Evolutionary conservation across 441 rosid species (phyloP).

Genomic region (Aleurites moluccanus): DNA sequence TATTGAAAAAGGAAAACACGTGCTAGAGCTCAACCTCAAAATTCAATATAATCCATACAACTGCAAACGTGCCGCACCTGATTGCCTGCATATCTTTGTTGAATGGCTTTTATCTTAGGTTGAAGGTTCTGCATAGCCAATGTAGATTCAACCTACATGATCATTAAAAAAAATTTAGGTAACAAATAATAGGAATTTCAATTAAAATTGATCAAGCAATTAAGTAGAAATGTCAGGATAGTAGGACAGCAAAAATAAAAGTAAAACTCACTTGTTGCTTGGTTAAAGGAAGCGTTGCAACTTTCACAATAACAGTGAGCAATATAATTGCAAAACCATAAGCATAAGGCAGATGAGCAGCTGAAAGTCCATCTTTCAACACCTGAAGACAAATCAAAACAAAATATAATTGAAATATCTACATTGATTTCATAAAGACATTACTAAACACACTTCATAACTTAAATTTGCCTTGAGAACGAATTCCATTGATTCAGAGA

Average conservation of each 20-base stretch:
- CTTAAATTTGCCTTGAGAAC: slow-evolving; percentile 64
- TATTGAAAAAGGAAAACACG: background rate
- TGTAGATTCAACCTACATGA: slow-evolving; percentile 84
- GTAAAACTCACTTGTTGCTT: slow-evolving; percentile 65
- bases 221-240: too few relatives aligned
- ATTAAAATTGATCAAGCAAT: background rate
- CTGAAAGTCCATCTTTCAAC: slow-evolving; percentile 72
- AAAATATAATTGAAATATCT: background rate
- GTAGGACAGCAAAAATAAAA: background rate
- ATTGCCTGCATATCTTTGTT: slow-evolving; percentile 93
- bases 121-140: slow-evolving; percentile 97
- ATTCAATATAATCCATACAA: slow-evolving; percentile 2
- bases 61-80: slow-evolving; percentile 51
- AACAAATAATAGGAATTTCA: background rate
- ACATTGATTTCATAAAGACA: too few relatives aligned
- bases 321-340: slow-evolving; percentile 91
- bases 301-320: slow-evolving; percentile 77
- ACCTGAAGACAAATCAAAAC: slow-evolving; percentile 39
- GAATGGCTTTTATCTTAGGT: slow-evolving; percentile 93
- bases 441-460: background rate
- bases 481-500: slow-evolving; percentile 77
- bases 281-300: slow-evolving; percentile 77
- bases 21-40: slow-evolving; percentile 21
- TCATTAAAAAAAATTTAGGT: too few relatives aligned
- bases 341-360: slow-evolving; percentile 78